These are phyloP conservation scores for Fusarium incarnatum DNA, from an alignment of 2,329 filamentous ascomycete species.

Conservation along the genomic window DNA sequence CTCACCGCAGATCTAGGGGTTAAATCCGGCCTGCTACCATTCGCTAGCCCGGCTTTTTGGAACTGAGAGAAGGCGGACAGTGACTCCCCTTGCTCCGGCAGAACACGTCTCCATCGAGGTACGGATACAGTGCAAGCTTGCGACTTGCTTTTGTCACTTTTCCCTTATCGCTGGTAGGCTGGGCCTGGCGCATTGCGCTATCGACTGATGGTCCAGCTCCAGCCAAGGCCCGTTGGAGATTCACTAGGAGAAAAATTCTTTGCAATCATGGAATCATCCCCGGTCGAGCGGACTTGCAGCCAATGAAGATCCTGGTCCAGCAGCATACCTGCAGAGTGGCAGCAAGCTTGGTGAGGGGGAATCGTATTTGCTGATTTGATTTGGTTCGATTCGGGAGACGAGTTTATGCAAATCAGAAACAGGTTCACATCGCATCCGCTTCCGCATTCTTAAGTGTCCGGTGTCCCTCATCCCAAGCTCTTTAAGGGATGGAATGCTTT, in stretches of 20 bases:
- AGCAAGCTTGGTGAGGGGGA: slow-evolving; percentile 9
- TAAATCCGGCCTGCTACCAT: slow-evolving; percentile 38
- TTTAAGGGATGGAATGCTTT: slow-evolving; percentile 33
- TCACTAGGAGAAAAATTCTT: slow-evolving; percentile 14
- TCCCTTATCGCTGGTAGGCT: slow-evolving; percentile 29
- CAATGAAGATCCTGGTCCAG: slow-evolving; percentile 19
- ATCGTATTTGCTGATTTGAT: slow-evolving; percentile 15
- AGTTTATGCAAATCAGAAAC: slow-evolving; percentile 34
- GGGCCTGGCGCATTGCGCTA: slow-evolving; percentile 19
- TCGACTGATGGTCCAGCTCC: slow-evolving; percentile 25
- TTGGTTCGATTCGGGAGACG: background rate
- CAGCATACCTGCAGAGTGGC: background rate
- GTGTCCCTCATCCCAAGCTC: slow-evolving; percentile 19
- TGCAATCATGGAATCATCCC: slow-evolving; percentile 24
- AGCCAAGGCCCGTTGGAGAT: slow-evolving; percentile 13
- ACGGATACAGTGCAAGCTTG: slow-evolving; percentile 23
- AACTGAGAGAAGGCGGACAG: slow-evolving; percentile 35
- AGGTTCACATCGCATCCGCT: slow-evolving; percentile 8
- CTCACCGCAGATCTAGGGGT: slow-evolving; percentile 41
- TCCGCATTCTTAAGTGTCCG: slow-evolving; percentile 14
- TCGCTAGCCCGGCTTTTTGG: slow-evolving; percentile 42
- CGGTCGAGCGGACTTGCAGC: slow-evolving; percentile 6
- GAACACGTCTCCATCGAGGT: slow-evolving; percentile 29
- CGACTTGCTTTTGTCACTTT: slow-evolving; percentile 30
- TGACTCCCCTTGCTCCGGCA: slow-evolving; percentile 38